Evolutionary conservation across 148 eudicot genomes (phyloP).

Genomic region (Polygonum maritimum): DNA sequence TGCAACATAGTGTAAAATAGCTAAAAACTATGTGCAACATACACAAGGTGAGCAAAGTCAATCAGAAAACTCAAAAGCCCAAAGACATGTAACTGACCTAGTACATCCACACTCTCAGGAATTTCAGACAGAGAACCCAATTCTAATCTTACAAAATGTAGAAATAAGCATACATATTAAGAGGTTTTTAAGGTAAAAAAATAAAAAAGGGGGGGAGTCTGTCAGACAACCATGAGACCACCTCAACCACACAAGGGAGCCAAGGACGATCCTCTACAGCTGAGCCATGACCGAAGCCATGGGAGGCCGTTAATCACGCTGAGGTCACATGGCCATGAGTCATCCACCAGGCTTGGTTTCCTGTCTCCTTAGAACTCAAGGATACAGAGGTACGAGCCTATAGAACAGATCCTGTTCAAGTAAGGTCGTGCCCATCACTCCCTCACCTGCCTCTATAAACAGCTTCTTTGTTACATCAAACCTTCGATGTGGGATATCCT

Average conservation of each 20-base stretch:
- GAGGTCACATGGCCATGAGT: background rate
- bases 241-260: background rate
- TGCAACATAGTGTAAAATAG: too few relatives aligned
- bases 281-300: background rate
- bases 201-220: background rate
- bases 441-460: background rate
- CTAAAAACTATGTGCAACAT: too few relatives aligned
- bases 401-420: conserved; percentile 2
- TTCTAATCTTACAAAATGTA: too few relatives aligned
- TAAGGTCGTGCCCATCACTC: background rate
- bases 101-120: too few relatives aligned
- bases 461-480: background rate
- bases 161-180: too few relatives aligned
- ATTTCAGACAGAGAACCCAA: too few relatives aligned
- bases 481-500: background rate
- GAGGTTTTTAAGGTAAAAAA: too few relatives aligned
- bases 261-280: conserved; percentile 5
- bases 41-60: too few relatives aligned
- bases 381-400: background rate
- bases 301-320: conserved; percentile 1
- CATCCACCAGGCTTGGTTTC: conserved; percentile 10
- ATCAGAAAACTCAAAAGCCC: too few relatives aligned
- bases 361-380: conserved; percentile 9
- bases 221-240: conserved; percentile 12
- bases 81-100: too few relatives aligned